Evolutionary conservation across 2,329 filamentous ascomycete species (phyloP).

Genomic region (Monilinia vaccinii-corymbosi): DNA sequence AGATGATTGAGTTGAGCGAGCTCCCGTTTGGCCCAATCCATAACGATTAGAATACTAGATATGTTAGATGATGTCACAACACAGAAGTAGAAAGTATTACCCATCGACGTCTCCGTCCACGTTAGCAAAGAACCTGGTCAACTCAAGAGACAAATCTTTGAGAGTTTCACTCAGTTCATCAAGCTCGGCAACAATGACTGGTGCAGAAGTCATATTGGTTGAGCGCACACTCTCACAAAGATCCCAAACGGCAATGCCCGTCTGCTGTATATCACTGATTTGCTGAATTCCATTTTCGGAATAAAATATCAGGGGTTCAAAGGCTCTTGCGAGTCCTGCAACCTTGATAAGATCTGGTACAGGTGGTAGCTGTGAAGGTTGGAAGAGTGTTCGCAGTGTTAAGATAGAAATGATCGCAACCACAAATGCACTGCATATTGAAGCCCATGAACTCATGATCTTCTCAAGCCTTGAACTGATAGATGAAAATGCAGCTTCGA

Average conservation of each 20-base stretch:
- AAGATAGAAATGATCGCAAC: constrained; percentile 56
- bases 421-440: constrained; percentile 52
- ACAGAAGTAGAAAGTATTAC: constrained; percentile 33
- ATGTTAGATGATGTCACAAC: constrained; percentile 17
- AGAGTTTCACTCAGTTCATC: constrained; percentile 80
- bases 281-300: constrained; percentile 82
- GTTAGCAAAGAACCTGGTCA: constrained; percentile 87
- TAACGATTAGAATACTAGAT: constrained; percentile 73
- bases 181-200: constrained; percentile 75
- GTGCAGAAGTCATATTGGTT: constrained; percentile 84
- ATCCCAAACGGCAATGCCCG: constrained; percentile 90
- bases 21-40: constrained; percentile 92
- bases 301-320: constrained; percentile 91
- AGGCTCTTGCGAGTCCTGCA: constrained; percentile 78
- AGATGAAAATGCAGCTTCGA: constrained; percentile 62
- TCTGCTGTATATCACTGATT: constrained; percentile 81
- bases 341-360: constrained; percentile 86
- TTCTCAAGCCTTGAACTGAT: constrained; percentile 49
- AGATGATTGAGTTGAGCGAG: constrained; percentile 58
- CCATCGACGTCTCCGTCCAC: constrained; percentile 89
- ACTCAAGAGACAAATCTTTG: constrained; percentile 73
- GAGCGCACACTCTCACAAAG: constrained; percentile 80
- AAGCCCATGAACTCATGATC: constrained; percentile 61
- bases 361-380: constrained; percentile 54
- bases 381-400: constrained; percentile 55